phyloP scores from a whole-genome alignment of 352 stramenopile species.

The Phytophthora litchii region DNA sequence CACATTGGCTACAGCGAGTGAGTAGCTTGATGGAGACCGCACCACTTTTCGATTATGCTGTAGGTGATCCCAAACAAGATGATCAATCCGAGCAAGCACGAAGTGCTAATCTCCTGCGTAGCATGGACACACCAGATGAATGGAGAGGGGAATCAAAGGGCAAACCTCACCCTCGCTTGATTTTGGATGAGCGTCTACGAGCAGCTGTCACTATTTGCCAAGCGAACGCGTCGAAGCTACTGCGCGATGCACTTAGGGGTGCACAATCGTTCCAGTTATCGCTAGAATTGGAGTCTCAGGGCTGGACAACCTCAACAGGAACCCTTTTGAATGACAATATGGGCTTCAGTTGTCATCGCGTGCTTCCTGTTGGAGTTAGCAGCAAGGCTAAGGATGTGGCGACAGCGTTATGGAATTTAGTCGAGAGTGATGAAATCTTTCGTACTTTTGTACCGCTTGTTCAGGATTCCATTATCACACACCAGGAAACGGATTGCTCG shows the following conservation, averaged over 20 bases:
- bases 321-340: slow-evolving; percentile 43
- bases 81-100: background rate
- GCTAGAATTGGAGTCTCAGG: slow-evolving; percentile 44
- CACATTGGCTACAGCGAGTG: slow-evolving; percentile 51
- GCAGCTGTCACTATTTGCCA: slow-evolving; percentile 27
- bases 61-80: slow-evolving; percentile 5
- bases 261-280: slow-evolving; percentile 34
- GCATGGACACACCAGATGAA: slow-evolving; percentile 31
- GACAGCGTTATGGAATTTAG: slow-evolving; percentile 49
- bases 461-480: slow-evolving; percentile 47
- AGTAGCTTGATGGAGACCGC: slow-evolving; percentile 55
- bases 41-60: slow-evolving; percentile 49
- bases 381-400: slow-evolving; percentile 40
- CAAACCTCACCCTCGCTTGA: slow-evolving; percentile 30
- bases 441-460: slow-evolving; percentile 64
- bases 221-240: slow-evolving; percentile 41
- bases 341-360: slow-evolving; percentile 50
- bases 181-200: slow-evolving; percentile 44
- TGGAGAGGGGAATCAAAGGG: slow-evolving; percentile 25
- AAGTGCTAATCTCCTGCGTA: background rate
- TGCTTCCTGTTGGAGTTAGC: slow-evolving; percentile 21
- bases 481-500: slow-evolving; percentile 35
- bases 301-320: slow-evolving; percentile 55
- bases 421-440: slow-evolving; percentile 66
- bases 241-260: slow-evolving; percentile 31